Base-by-base conservation (phyloP, 2,329 filamentous ascomycete genomes). In the Xylogone sp. region DNA sequence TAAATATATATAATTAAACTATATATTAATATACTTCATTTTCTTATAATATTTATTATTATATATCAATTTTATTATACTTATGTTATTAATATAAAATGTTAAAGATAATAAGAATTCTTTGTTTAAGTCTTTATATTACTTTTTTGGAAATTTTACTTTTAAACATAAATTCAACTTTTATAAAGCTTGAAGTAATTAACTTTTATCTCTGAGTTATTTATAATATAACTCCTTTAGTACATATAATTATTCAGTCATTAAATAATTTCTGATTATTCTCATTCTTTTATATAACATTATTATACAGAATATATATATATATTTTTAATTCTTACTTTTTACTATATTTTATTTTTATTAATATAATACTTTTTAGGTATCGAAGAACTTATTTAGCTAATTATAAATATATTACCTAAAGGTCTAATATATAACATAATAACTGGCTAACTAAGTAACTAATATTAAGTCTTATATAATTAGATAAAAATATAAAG, bases 1-100 rank as follows among this genome's bases (percentile, higher is more conserved):
- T 9, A 21, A 21, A 18, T 20, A 24, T n/a, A 46, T 46, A 29
- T 7, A 46, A n/a, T 20, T 21, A 24, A 20, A 46, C 18, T 24
- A 20, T 46, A 46, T 46, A 21, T 46, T 29, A 22, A 46, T 46
- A 46, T 46, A 22, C 22, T 46, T 46, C 18, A 18, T 22, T 46
- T 46, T 46, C 20, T n/a, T n/a, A 24, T 46, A 22, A 22, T 22
- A 24, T 22, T 22, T 10, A 10, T n/a, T 20, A 24, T 46, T 29
- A 18, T 46, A 22, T 10, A 46, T 22, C 22, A 46, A n/a, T 6
- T 46, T 22, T 18, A 46, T 29, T 10, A 22, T 18, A 21, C 18
- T n/a, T 22, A 10, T n/a, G 18, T 46, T 46, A 20, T 46, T 20
- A 22, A 31, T 31, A 31, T 31, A 31, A 31, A 31, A 31, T 31